Base-by-base conservation (phyloP, 2,329 filamentous ascomycete genomes). In the Sarocladium kiliense region DNA sequence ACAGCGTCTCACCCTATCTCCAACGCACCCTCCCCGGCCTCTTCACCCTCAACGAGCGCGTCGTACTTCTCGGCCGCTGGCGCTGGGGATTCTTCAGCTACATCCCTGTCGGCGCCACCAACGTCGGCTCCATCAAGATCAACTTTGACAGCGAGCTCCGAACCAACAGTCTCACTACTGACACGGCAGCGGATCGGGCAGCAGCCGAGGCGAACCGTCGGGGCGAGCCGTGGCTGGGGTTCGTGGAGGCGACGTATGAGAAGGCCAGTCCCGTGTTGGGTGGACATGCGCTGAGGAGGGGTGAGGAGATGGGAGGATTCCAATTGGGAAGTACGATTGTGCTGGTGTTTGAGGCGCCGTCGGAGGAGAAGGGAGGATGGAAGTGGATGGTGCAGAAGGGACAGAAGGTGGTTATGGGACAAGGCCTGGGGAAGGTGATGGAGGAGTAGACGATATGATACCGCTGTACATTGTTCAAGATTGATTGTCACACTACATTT, bases 291-390 rank as follows among this genome's bases (percentile, higher is more conserved):
- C 75, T 99, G 55, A 83, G 86, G 59, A 81, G 89, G 44, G 94
- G 94, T 34, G 93, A 97, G 67, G 94, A 99, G 72, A 97, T 99
- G 91, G 94, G 94, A 55, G 95, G 94, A 0, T 99, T 99, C 74
- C 91, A 95, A 75, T 79, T 99, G 3, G 94, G 94, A 19, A 96
- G 91, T 69, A 96, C 93, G 1, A 86, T 99, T 61, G 94, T 99
- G 37, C 77, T 99, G 54, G 91, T 99, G 1, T 99, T 99, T 67
- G 95, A 99, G 73, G 94, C 94, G 12, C 94, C 94, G 1, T 61
- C 84, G 1, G 85, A 81, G 69, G 77, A 77, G 56, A 73, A 71
- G 7, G 75, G 74, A 30, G 91, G 91, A 0, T 97, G 91, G 82
- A 82, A 79, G 58, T 99, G 94, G 93, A 80, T 78, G 26, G 87